Evolutionary conservation across 176 grass and related monocot genomes (phyloP).

Genomic region (barley (Hordeum vulgare)): MorexV3_pseudomolecules_assembly NC_058523.1:253674991-253675490

Average conservation of each 20-base stretch:
- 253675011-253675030: conserved; percentile 99
- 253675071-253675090: conserved; percentile 96
- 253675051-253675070: conserved; percentile 97
- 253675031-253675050: conserved; percentile 90
- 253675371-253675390: not conserved
- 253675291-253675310: conserved; percentile 35
- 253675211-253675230: not conserved
- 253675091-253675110: conserved; percentile 93
- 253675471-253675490: conserved; percentile 79
- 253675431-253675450: conserved; percentile 33
- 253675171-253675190: conserved; percentile 48
- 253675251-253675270: conserved; percentile 19
- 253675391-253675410: not conserved
- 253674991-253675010: conserved; percentile 87
- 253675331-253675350: not conserved
- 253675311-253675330: conserved; percentile 12
- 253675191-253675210: not conserved
- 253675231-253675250: not conserved
- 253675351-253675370: not conserved
- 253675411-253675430: conserved; percentile 21
- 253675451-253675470: conserved; percentile 50
- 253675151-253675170: conserved; percentile 30
- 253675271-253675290: conserved; percentile 28
- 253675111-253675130: conserved; percentile 80
- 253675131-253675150: conserved; percentile 51